Conservation (phyloP, 352 stramenopile genomes). For the Thraustochytrium sp. region DNA sequence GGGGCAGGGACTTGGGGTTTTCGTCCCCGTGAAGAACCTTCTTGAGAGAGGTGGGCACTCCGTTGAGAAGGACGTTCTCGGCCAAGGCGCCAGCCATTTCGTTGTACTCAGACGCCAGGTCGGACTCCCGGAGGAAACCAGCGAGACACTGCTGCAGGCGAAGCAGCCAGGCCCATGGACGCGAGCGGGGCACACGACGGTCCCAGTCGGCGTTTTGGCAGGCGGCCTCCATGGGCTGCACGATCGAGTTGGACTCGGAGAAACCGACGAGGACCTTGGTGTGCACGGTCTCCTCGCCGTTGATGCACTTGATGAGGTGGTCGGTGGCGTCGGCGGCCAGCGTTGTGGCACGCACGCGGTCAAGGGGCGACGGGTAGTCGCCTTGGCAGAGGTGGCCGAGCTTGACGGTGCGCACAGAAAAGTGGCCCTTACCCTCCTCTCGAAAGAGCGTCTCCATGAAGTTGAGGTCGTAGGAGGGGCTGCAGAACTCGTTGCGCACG, state of each 20-base stretch:
- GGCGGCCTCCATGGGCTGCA: not conserved
- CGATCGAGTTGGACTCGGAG: not conserved
- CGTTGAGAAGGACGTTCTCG: not conserved
- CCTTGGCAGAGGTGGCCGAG: conserved; percentile 38
- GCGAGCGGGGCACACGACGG: not conserved
- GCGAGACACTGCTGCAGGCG: not conserved
- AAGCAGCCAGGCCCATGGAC: not conserved
- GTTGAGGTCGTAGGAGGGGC: conserved; percentile 20
- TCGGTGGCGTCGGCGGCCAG: not conserved
- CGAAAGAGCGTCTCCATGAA: conserved; percentile 37
- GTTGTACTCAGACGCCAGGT: not conserved
- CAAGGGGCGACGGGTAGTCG: conserved; percentile 14
- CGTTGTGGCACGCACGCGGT: conserved; percentile 10
- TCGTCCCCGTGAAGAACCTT: not conserved
- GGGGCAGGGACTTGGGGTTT: no score
- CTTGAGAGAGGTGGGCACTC: not conserved
- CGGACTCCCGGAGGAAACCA: not conserved
- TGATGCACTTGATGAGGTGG: conserved; percentile 30
- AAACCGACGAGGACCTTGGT: conserved; percentile 17
- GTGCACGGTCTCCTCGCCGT: not conserved
- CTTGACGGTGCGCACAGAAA: conserved; percentile 35
- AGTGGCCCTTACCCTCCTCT: conserved; percentile 22
- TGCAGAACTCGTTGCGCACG: conserved; percentile 35
- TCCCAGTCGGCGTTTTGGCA: not conserved
- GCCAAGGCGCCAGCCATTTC: not conserved